These are phyloP conservation scores for Bacterosira constricta DNA, from an alignment of 108 stramenopile genomes.

Conservation along the genomic window DNA sequence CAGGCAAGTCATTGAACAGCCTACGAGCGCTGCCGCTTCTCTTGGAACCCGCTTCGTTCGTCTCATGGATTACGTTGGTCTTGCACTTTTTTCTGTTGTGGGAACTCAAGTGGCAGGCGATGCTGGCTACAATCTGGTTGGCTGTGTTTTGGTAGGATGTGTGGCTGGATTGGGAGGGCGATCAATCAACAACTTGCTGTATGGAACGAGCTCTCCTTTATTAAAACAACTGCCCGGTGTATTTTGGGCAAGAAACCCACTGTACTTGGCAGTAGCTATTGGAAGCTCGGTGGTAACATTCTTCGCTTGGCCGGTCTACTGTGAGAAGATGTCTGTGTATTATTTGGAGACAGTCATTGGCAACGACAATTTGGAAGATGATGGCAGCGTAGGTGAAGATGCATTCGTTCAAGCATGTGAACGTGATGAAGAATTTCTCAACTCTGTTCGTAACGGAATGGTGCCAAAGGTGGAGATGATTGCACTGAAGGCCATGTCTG, in stretches of 20 bases:
- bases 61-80: constrained; percentile 14
- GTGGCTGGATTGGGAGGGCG: constrained; percentile 43
- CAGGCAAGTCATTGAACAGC: constrained; percentile 11
- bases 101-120: constrained; percentile 44
- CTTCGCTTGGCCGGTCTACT: constrained; percentile 42
- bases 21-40: background rate
- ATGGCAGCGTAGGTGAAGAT: constrained; percentile 4
- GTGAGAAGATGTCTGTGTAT: background rate
- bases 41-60: background rate
- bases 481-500: background rate
- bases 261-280: constrained; percentile 19
- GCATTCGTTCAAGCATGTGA: constrained; percentile 12
- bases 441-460: background rate
- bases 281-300: constrained; percentile 29
- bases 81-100: constrained; percentile 33
- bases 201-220: constrained; percentile 19
- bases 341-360: constrained; percentile 13
- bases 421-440: background rate
- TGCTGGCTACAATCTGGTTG: constrained; percentile 37
- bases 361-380: constrained; percentile 19
- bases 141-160: constrained; percentile 33
- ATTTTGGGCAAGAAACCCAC: constrained; percentile 33
- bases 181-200: constrained; percentile 43
- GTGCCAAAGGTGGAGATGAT: background rate
- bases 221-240: constrained; percentile 24